Evolutionary conservation across 2,329 filamentous ascomycete species (phyloP).

Genomic region (Aspergillus latus): DNA sequence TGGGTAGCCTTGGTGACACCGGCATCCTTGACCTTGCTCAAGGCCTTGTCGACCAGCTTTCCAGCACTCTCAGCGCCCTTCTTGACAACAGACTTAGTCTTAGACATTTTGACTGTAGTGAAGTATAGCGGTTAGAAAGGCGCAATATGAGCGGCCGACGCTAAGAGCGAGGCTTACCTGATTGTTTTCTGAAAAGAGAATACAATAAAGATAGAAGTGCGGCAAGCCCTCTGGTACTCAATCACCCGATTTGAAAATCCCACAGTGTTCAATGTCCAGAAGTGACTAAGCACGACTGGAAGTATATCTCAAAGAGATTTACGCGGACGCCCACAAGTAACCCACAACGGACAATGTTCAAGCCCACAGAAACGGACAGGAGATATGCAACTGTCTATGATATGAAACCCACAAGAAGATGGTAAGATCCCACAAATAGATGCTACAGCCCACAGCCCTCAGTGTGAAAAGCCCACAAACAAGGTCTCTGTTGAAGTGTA

Average conservation of each 20-base stretch:
- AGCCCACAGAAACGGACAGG: constrained; percentile 47
- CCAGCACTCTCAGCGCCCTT: constrained; percentile 39
- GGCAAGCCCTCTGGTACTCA: constrained; percentile 39
- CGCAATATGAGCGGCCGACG: background rate
- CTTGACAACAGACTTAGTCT: constrained; percentile 43
- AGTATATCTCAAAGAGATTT: constrained; percentile 24
- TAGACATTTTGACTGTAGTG: constrained; percentile 43
- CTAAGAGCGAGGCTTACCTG: background rate
- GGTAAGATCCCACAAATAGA: constrained; percentile 44
- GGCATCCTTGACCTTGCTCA: constrained; percentile 50
- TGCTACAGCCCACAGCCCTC: constrained; percentile 46
- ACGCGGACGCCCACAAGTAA: constrained; percentile 41
- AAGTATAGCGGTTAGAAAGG: constrained; percentile 21
- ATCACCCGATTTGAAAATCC: constrained; percentile 35
- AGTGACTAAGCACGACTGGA: constrained; percentile 36
- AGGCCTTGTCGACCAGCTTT: constrained; percentile 43
- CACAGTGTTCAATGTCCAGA: constrained; percentile 26
- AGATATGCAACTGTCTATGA: constrained; percentile 39
- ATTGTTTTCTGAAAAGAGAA: constrained; percentile 5
- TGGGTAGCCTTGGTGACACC: constrained; percentile 47
- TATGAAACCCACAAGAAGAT: constrained; percentile 21
- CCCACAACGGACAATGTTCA: constrained; percentile 44
- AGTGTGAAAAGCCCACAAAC: constrained; percentile 42
- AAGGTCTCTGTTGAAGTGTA: constrained; percentile 39
- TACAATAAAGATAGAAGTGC: constrained; percentile 27